phyloP scores from a whole-genome alignment of 2,329 filamentous ascomycete genomes.

The Leptographium procerum region DNA sequence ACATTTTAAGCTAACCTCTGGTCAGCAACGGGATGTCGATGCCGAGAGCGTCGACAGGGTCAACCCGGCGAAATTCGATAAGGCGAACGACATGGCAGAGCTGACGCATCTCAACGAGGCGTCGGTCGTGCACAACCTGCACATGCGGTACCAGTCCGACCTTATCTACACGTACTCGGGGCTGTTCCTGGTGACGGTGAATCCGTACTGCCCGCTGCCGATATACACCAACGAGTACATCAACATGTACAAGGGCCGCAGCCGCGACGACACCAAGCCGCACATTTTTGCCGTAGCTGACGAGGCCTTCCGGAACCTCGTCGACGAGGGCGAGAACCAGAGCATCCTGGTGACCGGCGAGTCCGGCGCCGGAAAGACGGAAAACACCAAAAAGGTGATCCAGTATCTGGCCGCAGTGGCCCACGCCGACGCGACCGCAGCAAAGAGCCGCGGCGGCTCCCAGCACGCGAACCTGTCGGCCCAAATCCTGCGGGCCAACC shows the following conservation, averaged over 20 bases:
- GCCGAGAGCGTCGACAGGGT: conserved; percentile 91
- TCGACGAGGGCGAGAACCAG: conserved; percentile 91
- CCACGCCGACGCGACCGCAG: conserved; percentile 57
- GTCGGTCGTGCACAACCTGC: conserved; percentile 93
- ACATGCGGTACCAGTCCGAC: conserved; percentile 89
- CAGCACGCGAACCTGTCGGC: conserved; percentile 81
- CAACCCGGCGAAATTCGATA: conserved; percentile 98
- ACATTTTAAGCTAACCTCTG: conserved; percentile 13
- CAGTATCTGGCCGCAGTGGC: conserved; percentile 95
- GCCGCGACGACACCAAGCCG: conserved; percentile 85
- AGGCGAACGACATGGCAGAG: conserved; percentile 98
- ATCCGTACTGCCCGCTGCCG: conserved; percentile 86
- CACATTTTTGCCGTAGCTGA: conserved; percentile 98
- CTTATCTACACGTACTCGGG: conserved; percentile 98
- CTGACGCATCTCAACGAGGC: conserved; percentile 96
- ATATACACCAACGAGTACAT: conserved; percentile 97
- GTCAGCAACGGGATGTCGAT: conserved; percentile 74
- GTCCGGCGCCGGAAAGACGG: conserved; percentile 94
- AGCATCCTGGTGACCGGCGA: conserved; percentile 97
- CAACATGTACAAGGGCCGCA: conserved; percentile 93
- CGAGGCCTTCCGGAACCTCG: conserved; percentile 86
- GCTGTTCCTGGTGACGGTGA: conserved; percentile 91
- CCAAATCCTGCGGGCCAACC: conserved; percentile 91
- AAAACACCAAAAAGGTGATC: conserved; percentile 99
- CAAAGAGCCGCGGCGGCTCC: conserved; percentile 40